Conservation (phyloP, 352 stramenopile species). For the Phytophthora lateralis region DNA sequence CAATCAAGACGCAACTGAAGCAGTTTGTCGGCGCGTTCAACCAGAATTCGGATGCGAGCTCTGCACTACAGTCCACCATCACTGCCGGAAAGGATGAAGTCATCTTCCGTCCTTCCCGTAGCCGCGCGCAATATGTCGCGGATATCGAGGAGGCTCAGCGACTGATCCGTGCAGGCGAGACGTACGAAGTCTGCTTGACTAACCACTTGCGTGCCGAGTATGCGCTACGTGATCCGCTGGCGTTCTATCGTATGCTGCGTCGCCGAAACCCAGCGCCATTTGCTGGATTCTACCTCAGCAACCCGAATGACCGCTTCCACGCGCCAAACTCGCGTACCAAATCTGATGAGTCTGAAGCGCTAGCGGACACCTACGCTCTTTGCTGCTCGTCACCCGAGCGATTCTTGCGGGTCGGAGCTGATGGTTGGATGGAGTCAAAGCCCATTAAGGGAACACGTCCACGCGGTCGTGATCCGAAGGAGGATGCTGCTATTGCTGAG, state of each 20-base stretch:
- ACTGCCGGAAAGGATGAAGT: conserved; percentile 33
- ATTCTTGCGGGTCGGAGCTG: conserved; percentile 84
- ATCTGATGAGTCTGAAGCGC: neutral
- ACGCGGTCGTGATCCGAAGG: conserved; percentile 42
- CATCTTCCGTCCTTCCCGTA: conserved; percentile 65
- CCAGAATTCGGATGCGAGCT: neutral
- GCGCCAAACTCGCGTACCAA: neutral
- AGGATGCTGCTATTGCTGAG: conserved; percentile 71
- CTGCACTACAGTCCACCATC: neutral
- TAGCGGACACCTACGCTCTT: conserved; percentile 81
- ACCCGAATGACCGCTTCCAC: conserved; percentile 43
- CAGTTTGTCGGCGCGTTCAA: conserved; percentile 22
- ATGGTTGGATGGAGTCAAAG: conserved; percentile 94
- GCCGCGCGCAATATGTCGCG: conserved; percentile 77
- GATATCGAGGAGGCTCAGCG: conserved; percentile 90
- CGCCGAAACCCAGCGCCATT: conserved; percentile 95
- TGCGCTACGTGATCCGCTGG: conserved; percentile 48
- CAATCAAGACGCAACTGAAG: conserved; percentile 23
- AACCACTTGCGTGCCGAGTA: conserved; percentile 88
- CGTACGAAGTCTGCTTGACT: conserved; percentile 97
- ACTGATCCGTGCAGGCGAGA: conserved; percentile 92
- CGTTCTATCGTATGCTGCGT: conserved; percentile 93
- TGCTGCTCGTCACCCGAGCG: conserved; percentile 97
- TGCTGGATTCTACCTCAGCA: conserved; percentile 90
- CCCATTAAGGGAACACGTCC: conserved; percentile 96